These are phyloP conservation scores for Naegleria fowleri DNA, from an alignment of 208 protist species.

Conservation along the genomic window DNA sequence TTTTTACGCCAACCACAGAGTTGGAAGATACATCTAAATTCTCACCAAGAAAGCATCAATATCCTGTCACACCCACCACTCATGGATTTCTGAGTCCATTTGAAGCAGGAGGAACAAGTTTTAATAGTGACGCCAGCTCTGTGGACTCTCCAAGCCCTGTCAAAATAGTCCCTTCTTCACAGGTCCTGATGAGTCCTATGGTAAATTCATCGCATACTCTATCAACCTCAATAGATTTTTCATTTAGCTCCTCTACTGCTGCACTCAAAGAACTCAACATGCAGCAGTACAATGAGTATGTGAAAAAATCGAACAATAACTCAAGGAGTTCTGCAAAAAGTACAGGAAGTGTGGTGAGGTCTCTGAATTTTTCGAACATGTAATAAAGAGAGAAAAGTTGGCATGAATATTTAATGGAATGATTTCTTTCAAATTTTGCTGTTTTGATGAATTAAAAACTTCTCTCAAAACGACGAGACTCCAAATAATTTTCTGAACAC, in stretches of 20 bases:
- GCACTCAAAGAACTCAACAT: not conserved
- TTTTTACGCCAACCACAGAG: not conserved
- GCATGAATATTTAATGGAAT: too few relatives aligned
- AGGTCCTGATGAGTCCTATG: not conserved
- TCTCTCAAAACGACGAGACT: not conserved
- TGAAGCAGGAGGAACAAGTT: not conserved
- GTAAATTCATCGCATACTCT: not conserved
- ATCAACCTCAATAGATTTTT: not conserved
- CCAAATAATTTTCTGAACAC: constrained; percentile 1
- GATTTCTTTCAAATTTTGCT: not conserved
- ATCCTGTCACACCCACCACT: not conserved
- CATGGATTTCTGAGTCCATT: not conserved
- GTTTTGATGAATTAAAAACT: too few relatives aligned
- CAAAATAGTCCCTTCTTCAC: not conserved
- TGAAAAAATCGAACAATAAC: not conserved
- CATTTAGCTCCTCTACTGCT: not conserved
- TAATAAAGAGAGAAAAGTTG: too few relatives aligned
- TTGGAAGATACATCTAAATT: not conserved
- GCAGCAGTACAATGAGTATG: not conserved
- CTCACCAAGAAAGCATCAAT: not conserved
- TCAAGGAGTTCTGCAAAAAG: not conserved
- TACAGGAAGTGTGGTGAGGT: not conserved
- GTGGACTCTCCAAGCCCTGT: not conserved
- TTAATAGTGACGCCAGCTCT: not conserved
- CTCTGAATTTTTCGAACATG: not conserved